A percentile compares a stretch with the other conserved stretches of the same genome.
Conservation (phyloP, 208 protist genomes). For the Trypanosoma scelopori region DNA sequence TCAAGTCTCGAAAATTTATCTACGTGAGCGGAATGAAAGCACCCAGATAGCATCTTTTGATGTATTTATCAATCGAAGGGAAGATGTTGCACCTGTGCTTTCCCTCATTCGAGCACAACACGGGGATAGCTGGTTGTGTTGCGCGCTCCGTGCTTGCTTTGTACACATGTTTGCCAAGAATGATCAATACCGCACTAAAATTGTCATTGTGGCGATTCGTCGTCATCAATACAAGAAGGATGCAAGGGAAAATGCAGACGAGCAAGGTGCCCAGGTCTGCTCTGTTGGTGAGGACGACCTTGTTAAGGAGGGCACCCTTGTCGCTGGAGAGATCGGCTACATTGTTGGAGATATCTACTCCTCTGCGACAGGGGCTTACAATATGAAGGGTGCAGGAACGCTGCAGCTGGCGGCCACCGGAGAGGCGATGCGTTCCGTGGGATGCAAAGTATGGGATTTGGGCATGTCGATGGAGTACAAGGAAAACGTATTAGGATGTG, state of each 20-base stretch:
- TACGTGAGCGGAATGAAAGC: conserved; percentile 27
- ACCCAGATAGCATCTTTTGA: conserved; percentile 36
- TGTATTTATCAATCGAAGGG: conserved; percentile 71
- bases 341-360: conserved; percentile 85
- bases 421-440: conserved; percentile 40
- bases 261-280: conserved; percentile 3
- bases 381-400: conserved; percentile 61
- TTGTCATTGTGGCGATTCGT: conserved; percentile 70
- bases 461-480: conserved; percentile 89
- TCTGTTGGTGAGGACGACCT: not conserved
- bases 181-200: conserved; percentile 55
- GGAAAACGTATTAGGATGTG: conserved; percentile 29
- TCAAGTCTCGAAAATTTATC: conserved; percentile 53
- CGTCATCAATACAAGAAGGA: conserved; percentile 38
- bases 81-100: conserved; percentile 64
- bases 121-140: conserved; percentile 85
- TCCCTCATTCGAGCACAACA: conserved; percentile 63
- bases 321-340: conserved; percentile 77
- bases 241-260: not conserved
- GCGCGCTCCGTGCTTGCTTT: conserved; percentile 61
- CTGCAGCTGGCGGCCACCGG: conserved; percentile 69
- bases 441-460: conserved; percentile 86
- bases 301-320: conserved; percentile 61
- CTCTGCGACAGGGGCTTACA: conserved; percentile 79
- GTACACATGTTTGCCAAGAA: conserved; percentile 66